Evolutionary conservation across 805 yeast species (phyloP).

Genomic region (Debaryomyces prosopidis): DNA sequence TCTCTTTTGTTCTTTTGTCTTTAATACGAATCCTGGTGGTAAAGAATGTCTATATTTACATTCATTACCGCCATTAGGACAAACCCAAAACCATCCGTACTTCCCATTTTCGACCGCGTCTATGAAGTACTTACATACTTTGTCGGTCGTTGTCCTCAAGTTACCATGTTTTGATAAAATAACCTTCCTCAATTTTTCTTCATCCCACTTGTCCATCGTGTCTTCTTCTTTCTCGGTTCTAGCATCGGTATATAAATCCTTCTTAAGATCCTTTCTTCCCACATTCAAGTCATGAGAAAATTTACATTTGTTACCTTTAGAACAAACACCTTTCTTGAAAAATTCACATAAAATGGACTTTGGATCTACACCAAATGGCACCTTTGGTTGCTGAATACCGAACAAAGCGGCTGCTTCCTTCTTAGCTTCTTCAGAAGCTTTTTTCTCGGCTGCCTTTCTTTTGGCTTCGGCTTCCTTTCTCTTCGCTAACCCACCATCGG

Average conservation of each 20-base stretch:
- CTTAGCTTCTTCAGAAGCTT: conserved; percentile 87
- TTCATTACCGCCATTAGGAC: conserved; percentile 90
- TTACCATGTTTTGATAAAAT: conserved; percentile 92
- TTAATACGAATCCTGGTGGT: conserved; percentile 95
- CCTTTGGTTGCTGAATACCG: conserved; percentile 73
- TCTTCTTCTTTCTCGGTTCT: conserved; percentile 73
- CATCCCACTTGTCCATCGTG: conserved; percentile 97
- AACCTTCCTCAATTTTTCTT: conserved; percentile 86
- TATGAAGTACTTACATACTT: conserved; percentile 88
- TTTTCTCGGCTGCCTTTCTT: conserved; percentile 73
- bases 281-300: conserved; percentile 86
- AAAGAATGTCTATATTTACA: conserved; percentile 95
- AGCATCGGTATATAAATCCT: conserved; percentile 88
- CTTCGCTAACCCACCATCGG: conserved; percentile 54
- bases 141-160: conserved; percentile 90
- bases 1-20: conserved; percentile 94
- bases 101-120: conserved; percentile 97
- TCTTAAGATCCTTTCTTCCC: conserved; percentile 87
- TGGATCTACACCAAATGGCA: conserved; percentile 97
- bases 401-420: conserved; percentile 81
- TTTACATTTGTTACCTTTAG: conserved; percentile 83
- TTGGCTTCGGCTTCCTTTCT: conserved; percentile 75
- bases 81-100: conserved; percentile 98
- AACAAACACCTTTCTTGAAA: conserved; percentile 85
- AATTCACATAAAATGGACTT: conserved; percentile 87